Conservation (phyloP, 2,329 filamentous ascomycete genomes). For the Aspergillus sergii region DNA sequence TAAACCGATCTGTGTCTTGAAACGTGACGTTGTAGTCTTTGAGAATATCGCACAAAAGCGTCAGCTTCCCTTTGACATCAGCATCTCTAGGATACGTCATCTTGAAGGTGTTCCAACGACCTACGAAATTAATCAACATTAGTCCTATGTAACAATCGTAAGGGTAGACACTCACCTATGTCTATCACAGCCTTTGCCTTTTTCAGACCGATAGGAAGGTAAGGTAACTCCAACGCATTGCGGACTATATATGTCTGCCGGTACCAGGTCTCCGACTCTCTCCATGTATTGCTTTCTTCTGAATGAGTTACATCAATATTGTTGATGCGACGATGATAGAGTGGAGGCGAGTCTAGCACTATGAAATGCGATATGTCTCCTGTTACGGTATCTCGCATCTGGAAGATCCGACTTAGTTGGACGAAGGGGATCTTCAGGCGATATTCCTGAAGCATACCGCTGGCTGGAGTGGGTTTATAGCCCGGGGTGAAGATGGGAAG, state of each 20-base stretch:
- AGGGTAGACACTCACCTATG: conserved; percentile 50
- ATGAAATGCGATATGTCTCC: conserved; percentile 37
- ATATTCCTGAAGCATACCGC: conserved; percentile 30
- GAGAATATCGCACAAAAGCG: conserved; percentile 57
- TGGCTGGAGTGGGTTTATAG: neutral
- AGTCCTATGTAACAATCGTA: neutral
- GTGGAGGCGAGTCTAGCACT: conserved; percentile 46
- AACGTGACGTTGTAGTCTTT: conserved; percentile 72
- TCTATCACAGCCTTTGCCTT: conserved; percentile 59
- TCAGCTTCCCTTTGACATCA: conserved; percentile 38
- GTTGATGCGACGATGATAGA: conserved; percentile 46
- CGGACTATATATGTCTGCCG: conserved; percentile 66
- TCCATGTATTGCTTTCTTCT: conserved; percentile 51
- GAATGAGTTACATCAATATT: conserved; percentile 46
- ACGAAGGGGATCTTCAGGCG: conserved; percentile 50
- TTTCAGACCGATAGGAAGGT: conserved; percentile 48
- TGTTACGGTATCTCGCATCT: conserved; percentile 26
- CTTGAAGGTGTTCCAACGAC: conserved; percentile 65
- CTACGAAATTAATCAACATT: conserved; percentile 32
- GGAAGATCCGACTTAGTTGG: conserved; percentile 44
- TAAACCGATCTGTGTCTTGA: conserved; percentile 47
- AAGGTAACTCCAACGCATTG: conserved; percentile 37
- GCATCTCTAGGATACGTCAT: conserved; percentile 48
- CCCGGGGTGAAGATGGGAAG: conserved; percentile 29
- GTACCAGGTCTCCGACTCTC: conserved; percentile 60